phyloP scores from a whole-genome alignment of 257 asterid species.

The Salvia miltiorrhiza region DNA sequence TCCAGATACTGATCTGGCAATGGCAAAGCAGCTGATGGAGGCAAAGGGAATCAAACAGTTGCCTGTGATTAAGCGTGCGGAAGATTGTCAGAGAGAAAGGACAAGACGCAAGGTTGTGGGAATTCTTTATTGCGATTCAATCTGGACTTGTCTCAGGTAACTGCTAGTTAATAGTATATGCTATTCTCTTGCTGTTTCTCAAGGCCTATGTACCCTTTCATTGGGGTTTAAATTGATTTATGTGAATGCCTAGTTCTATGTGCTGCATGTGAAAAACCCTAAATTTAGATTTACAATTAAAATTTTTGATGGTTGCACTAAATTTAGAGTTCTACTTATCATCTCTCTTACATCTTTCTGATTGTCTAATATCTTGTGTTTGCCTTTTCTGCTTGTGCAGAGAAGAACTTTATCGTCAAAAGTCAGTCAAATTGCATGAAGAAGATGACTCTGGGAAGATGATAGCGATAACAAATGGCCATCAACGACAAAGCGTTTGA shows the following conservation, averaged over 20 bases:
- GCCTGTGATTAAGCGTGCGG: constrained; percentile 78
- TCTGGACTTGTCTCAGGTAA: constrained; percentile 75
- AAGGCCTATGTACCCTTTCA: not conserved
- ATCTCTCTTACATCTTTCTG: not conserved
- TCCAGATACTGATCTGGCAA: constrained; percentile 81
- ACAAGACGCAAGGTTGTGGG: constrained; percentile 60
- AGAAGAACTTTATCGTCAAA: constrained; percentile 34
- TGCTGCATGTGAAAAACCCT: not conserved
- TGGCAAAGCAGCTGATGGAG: constrained; percentile 96
- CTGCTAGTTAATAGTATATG: constrained; percentile 7
- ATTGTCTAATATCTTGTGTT: not conserved
- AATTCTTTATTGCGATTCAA: constrained; percentile 74
- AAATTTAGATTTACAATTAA: not conserved
- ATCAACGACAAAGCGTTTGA: constrained; percentile 20
- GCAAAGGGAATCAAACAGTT: constrained; percentile 91
- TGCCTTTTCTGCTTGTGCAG: constrained; percentile 28
- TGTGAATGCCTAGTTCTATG: not conserved
- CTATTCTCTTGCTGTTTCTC: not conserved
- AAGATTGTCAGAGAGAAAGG: constrained; percentile 54
- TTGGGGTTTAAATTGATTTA: not conserved
- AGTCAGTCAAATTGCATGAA: constrained; percentile 17
- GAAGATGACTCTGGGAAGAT: constrained; percentile 29
- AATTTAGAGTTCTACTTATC: not conserved
- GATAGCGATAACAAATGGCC: constrained; percentile 18
- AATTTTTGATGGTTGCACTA: not conserved